phyloP scores from a whole-genome alignment of 2,329 filamentous ascomycete genomes.

The Penicillium sp. region DNA sequence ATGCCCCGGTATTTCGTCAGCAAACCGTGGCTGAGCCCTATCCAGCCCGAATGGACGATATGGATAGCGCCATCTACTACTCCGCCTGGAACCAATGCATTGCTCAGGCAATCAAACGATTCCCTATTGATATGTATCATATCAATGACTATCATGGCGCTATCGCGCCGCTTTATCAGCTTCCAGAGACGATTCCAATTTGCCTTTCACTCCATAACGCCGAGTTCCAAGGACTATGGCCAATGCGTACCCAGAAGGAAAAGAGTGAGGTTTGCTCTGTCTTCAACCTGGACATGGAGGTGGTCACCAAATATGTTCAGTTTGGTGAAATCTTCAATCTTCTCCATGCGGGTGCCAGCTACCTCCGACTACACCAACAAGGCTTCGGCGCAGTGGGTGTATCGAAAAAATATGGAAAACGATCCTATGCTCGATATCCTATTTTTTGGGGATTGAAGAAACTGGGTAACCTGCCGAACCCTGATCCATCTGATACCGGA shows the following conservation, averaged over 20 bases:
- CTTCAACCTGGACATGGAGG: conserved; percentile 55
- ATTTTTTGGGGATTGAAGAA: conserved; percentile 63
- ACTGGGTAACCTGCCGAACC: conserved; percentile 59
- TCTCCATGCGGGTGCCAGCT: conserved; percentile 60
- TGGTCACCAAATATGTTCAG: conserved; percentile 58
- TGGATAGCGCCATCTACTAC: conserved; percentile 63
- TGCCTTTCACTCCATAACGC: conserved; percentile 63
- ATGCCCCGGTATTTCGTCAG: conserved; percentile 60
- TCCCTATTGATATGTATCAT: conserved; percentile 59
- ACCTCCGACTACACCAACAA: conserved; percentile 60
- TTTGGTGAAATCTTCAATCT: conserved; percentile 66
- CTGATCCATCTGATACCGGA: conserved; percentile 59
- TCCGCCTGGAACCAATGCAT: conserved; percentile 67
- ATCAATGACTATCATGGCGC: conserved; percentile 63
- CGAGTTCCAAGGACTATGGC: conserved; percentile 64
- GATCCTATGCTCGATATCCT: conserved; percentile 60
- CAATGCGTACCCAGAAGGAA: conserved; percentile 58
- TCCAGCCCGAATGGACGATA: conserved; percentile 62
- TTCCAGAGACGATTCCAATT: conserved; percentile 57
- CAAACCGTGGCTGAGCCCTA: conserved; percentile 60
- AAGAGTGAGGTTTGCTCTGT: conserved; percentile 59
- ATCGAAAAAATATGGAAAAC: conserved; percentile 62
- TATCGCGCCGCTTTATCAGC: conserved; percentile 58
- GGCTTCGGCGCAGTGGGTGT: conserved; percentile 64
- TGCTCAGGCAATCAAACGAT: conserved; percentile 56